Evolutionary conservation across 1,139 yeast genomes (phyloP), one percentile per base, ranked within the genome.

Genomic region (Debaryomyces sp.): DNA sequence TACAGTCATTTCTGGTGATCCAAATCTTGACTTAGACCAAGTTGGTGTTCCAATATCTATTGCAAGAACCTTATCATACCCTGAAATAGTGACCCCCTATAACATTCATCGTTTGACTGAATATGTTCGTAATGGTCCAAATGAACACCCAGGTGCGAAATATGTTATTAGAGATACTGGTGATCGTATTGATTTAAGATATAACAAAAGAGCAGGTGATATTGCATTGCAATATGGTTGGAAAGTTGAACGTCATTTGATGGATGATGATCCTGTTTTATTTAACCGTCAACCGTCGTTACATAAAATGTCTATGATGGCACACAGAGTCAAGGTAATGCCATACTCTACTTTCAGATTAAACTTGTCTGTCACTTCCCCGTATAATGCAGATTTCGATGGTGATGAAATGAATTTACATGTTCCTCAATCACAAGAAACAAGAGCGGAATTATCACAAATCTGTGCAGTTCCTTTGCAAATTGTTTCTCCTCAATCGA

Each of bases 331-430:
- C 36, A 91, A 89, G 66, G 99, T 94, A 45, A 92, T 95, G 97
- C 99, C 99, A 12, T 95, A 92, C 66, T 92, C 98, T 4, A 94
- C 99, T 0, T 95, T 95, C 77, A 85, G 99, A 74, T 78, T 95
- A 74, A 95, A 94, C 67, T 77, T 95, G 67, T 94, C 98, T 13
- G 99, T 94, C 45, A 94, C 99, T 0, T 90, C 98, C 13, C 99
- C 99, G 22, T 95, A 95, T 73, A 95, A 95, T 73, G 99, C 99
- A 44, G 99, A 95, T 87, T 95, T 95, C 79, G 99, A 95, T 76
- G 99, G 99, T 78, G 99, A 95, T 71, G 99, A 95, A 75, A 95
- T 95, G 99, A 95, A 95, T 73, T 87, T 95, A 74, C 99, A 95
- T 66, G 99, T 95, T 57, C 99, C 99, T 5, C 99, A 95, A 69